These are phyloP conservation scores for Coemansia reversa DNA, from an alignment of 192 early-diverging fungal genomes.

Conservation along the genomic window DNA sequence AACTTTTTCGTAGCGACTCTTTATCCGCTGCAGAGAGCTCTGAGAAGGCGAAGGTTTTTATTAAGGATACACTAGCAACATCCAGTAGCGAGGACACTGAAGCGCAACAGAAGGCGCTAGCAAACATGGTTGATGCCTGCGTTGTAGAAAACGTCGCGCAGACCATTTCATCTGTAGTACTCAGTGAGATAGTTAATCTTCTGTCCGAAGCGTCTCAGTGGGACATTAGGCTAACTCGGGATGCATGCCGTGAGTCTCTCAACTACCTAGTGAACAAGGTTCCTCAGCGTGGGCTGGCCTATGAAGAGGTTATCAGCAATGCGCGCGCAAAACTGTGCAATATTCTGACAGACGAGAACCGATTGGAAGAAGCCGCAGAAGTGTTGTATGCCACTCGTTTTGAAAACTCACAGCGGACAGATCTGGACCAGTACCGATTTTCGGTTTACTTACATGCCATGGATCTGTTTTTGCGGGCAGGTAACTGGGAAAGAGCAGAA, in stretches of 20 bases:
- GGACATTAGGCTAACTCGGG: slow-evolving; percentile 21
- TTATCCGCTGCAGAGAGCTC: slow-evolving; percentile 14
- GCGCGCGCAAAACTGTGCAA: slow-evolving; percentile 75
- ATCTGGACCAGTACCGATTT: slow-evolving; percentile 67
- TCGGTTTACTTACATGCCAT: slow-evolving; percentile 83
- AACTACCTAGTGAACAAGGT: slow-evolving; percentile 67
- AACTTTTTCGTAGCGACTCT: slow-evolving; percentile 28
- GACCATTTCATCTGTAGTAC: slow-evolving; percentile 70
- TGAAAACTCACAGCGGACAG: slow-evolving; percentile 81
- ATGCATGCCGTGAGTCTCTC: slow-evolving; percentile 61
- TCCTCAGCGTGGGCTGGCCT: slow-evolving; percentile 76
- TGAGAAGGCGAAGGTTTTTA: not conserved
- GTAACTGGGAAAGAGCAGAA: slow-evolving; percentile 77
- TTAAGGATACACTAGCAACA: slow-evolving; percentile 14
- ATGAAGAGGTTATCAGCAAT: slow-evolving; percentile 60
- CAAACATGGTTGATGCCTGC: slow-evolving; percentile 56
- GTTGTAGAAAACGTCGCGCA: slow-evolving; percentile 69
- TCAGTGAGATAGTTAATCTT: slow-evolving; percentile 67
- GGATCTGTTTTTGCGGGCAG: slow-evolving; percentile 80
- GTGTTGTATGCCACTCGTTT: slow-evolving; percentile 85
- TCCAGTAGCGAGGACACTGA: not conserved
- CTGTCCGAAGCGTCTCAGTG: slow-evolving; percentile 53
- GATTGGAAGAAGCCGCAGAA: slow-evolving; percentile 83
- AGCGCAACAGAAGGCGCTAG: slow-evolving; percentile 13
- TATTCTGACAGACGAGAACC: slow-evolving; percentile 69